Evolutionary conservation across 1,284 basidiomycete genomes (phyloP).

Genomic region (Moniliella sp.): DNA sequence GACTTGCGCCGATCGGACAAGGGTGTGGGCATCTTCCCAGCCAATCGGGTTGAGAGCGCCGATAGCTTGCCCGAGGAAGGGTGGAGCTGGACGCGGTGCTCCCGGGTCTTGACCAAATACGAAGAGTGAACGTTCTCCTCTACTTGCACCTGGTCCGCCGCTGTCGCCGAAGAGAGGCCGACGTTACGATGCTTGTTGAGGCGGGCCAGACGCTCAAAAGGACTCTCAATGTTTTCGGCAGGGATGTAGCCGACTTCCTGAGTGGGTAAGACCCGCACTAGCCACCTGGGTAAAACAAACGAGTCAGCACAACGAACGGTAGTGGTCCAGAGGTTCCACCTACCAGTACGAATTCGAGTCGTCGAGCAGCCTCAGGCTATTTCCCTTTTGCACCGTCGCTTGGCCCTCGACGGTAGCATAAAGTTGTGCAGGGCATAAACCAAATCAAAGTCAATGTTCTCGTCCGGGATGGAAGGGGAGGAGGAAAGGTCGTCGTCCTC

Average conservation of each 20-base stretch:
- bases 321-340: no score
- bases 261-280: slow-evolving; percentile 27
- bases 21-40: slow-evolving; percentile 8
- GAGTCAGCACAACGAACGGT: no score
- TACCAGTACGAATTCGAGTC: slow-evolving; percentile 33
- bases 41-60: slow-evolving; percentile 19
- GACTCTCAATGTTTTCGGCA: slow-evolving; percentile 96
- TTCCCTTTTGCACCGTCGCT: slow-evolving; percentile 32
- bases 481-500: slow-evolving; percentile 30
- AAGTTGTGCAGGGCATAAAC: slow-evolving; percentile 33
- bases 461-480: slow-evolving; percentile 28
- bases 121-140: slow-evolving; percentile 13
- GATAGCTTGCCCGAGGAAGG: slow-evolving; percentile 28
- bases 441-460: slow-evolving; percentile 33
- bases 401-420: slow-evolving; percentile 30
- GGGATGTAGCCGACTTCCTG: slow-evolving; percentile 99
- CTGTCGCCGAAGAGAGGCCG: slow-evolving; percentile 39
- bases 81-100: slow-evolving; percentile 10
- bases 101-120: slow-evolving; percentile 22
- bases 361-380: slow-evolving; percentile 28
- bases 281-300: slow-evolving; percentile 20
- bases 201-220: slow-evolving; percentile 77
- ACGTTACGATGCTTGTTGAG: slow-evolving; percentile 94
- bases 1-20: no score
- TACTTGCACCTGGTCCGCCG: slow-evolving; percentile 27